Conservation (phyloP, 2,329 filamentous ascomycete genomes). For the Niveomyces coronatus region DNA sequence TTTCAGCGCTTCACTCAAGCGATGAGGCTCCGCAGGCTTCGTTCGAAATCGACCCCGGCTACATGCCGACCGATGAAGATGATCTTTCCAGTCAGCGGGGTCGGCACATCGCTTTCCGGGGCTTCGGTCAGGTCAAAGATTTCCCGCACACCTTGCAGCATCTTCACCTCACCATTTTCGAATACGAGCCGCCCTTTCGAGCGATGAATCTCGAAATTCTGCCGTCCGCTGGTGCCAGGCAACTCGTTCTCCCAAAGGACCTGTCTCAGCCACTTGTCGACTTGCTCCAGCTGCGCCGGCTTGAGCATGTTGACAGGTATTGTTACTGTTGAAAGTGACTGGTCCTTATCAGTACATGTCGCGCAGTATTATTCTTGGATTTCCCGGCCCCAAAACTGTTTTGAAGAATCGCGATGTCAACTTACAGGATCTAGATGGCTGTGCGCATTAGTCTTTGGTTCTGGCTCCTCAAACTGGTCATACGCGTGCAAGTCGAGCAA, state of each 20-base stretch:
- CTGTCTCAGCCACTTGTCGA: constrained; percentile 75
- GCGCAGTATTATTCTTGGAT: no score
- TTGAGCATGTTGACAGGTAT: constrained; percentile 55
- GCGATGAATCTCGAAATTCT: constrained; percentile 70
- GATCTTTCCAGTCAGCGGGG: constrained; percentile 40
- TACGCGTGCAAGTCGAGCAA: constrained; percentile 89
- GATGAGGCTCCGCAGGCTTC: constrained; percentile 28
- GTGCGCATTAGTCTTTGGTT: constrained; percentile 67
- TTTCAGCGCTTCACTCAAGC: constrained; percentile 11
- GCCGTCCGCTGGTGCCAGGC: constrained; percentile 30
- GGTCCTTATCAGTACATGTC: constrained; percentile 36
- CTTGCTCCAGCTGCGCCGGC: constrained; percentile 42
- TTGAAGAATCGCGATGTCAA: no score
- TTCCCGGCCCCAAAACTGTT: no score
- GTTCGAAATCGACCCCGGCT: constrained; percentile 38
- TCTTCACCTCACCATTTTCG: constrained; percentile 52
- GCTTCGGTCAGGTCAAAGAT: constrained; percentile 83
- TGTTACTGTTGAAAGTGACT: constrained; percentile 72
- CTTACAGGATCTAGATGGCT: constrained; percentile 81
- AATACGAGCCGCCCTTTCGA: constrained; percentile 71
- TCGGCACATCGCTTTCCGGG: constrained; percentile 22
- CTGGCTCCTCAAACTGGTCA: constrained; percentile 64
- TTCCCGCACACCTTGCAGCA: constrained; percentile 86
- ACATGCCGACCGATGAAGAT: constrained; percentile 53
- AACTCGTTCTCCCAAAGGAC: constrained; percentile 72